These are phyloP conservation scores for Gonium pectorale DNA, from an alignment of 139 green algal genomes.

Conservation along the genomic window DNA sequence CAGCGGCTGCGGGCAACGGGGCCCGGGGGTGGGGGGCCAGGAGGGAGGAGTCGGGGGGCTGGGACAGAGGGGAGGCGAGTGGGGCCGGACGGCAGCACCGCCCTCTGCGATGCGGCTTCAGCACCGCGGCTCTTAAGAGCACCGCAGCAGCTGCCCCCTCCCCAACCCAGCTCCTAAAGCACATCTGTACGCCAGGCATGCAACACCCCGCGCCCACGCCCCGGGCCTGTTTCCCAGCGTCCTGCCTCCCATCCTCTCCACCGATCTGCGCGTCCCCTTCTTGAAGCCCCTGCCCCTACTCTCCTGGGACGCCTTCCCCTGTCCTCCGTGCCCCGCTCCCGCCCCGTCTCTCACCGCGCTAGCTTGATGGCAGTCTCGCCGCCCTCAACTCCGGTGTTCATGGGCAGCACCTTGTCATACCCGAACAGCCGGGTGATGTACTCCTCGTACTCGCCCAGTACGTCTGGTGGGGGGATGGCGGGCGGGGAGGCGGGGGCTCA, in stretches of 20 bases:
- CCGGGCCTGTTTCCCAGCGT: no score
- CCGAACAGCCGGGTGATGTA: slow-evolving; percentile 93
- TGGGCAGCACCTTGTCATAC: slow-evolving; percentile 96
- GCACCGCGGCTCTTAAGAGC: no score
- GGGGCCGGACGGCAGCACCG: no score
- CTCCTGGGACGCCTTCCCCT: background rate
- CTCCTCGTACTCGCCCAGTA: slow-evolving; percentile 94
- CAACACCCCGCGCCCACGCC: no score
- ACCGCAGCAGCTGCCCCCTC: no score
- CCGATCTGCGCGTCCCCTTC: no score
- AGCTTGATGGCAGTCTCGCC: slow-evolving; percentile 98
- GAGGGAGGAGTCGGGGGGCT: background rate
- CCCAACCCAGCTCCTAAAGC: no score
- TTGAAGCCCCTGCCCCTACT: background rate
- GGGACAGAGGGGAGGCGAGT: no score
- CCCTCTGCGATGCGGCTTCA: no score
- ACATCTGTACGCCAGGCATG: no score
- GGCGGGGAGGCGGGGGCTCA: background rate
- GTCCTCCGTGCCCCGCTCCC: background rate
- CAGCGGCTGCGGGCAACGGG: slow-evolving; percentile 81
- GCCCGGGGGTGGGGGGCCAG: background rate
- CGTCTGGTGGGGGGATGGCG: slow-evolving; percentile 64
- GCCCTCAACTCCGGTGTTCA: slow-evolving; percentile 98
- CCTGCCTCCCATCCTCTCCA: no score
- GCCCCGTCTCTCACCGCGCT: slow-evolving; percentile 66